Evolutionary conservation across 177 flowering plant species (phyloP).

Genomic region (Tripterygium wilfordii): DNA sequence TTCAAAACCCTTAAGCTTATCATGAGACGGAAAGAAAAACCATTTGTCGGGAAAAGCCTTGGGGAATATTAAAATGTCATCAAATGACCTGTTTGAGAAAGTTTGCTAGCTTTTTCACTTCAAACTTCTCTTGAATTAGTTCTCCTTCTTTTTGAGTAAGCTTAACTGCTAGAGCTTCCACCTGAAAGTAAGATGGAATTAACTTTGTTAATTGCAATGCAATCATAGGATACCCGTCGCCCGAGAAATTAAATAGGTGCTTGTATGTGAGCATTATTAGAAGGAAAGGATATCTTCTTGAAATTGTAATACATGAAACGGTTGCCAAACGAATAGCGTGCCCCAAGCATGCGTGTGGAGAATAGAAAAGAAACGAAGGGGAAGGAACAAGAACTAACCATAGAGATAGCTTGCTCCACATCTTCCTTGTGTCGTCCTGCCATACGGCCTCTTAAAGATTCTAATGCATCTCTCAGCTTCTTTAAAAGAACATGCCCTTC

Average conservation of each 20-base stretch:
- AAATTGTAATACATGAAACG: no score
- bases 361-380: background rate
- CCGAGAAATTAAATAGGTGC: no score
- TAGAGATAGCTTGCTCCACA: slow-evolving; percentile 89
- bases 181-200: slow-evolving; percentile 43
- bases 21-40: background rate
- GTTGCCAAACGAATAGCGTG: no score
- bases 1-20: no score
- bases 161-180: slow-evolving; percentile 95
- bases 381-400: slow-evolving; percentile 46
- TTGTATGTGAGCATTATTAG: no score
- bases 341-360: no score
- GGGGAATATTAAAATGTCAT: background rate
- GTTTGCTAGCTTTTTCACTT: slow-evolving; percentile 88
- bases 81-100: slow-evolving; percentile 82
- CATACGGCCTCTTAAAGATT: slow-evolving; percentile 79
- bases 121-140: slow-evolving; percentile 87
- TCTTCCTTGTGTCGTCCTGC: slow-evolving; percentile 88
- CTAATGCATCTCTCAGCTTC: slow-evolving; percentile 96
- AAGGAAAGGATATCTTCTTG: no score
- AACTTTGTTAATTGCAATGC: no score
- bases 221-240: no score
- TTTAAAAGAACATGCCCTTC: slow-evolving; percentile 94
- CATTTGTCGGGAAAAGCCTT: background rate
- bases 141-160: slow-evolving; percentile 97